Evolutionary conservation across 2,329 filamentous ascomycete genomes (phyloP).

Genomic region (Alternaria rosae): DNA sequence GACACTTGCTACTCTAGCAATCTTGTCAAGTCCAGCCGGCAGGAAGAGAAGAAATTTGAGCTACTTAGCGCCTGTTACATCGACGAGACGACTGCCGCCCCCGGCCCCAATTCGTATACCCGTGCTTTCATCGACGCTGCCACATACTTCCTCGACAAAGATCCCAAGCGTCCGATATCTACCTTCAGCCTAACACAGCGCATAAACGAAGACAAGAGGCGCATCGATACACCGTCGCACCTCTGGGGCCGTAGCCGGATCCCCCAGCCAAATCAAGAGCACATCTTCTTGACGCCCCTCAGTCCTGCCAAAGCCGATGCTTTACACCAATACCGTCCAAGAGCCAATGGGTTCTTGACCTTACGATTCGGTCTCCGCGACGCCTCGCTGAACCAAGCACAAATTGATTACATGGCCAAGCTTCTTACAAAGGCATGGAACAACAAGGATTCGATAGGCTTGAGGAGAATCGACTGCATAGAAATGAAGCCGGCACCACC

Average conservation of each 20-base stretch:
- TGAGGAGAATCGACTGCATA: conserved; percentile 46
- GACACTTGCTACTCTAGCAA: conserved; percentile 52
- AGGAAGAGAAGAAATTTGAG: conserved; percentile 40
- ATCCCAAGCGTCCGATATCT: conserved; percentile 35
- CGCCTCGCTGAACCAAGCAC: conserved; percentile 31
- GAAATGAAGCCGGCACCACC: conserved; percentile 34
- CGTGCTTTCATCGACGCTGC: conserved; percentile 44
- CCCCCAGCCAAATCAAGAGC: conserved; percentile 30
- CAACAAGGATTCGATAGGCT: conserved; percentile 34
- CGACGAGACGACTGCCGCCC: conserved; percentile 37
- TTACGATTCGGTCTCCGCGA: conserved; percentile 41
- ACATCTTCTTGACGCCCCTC: conserved; percentile 43
- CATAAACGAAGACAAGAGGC: conserved; percentile 35
- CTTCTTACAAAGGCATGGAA: conserved; percentile 38
- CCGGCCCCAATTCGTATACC: conserved; percentile 44
- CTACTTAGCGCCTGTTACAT: conserved; percentile 41
- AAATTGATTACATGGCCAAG: conserved; percentile 41
- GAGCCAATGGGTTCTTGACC: conserved; percentile 39
- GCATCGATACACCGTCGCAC: conserved; percentile 37
- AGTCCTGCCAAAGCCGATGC: conserved; percentile 17
- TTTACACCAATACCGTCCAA: conserved; percentile 5
- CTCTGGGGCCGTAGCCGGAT: conserved; percentile 34
- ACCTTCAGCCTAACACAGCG: conserved; percentile 39
- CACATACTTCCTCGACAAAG: conserved; percentile 29
- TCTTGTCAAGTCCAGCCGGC: conserved; percentile 35